A percentile compares a stretch with the other conserved stretches of the same genome.
Evolutionary conservation across 2,329 filamentous ascomycete species (phyloP).

Genomic region (Epichloe brachyelytri): DNA sequence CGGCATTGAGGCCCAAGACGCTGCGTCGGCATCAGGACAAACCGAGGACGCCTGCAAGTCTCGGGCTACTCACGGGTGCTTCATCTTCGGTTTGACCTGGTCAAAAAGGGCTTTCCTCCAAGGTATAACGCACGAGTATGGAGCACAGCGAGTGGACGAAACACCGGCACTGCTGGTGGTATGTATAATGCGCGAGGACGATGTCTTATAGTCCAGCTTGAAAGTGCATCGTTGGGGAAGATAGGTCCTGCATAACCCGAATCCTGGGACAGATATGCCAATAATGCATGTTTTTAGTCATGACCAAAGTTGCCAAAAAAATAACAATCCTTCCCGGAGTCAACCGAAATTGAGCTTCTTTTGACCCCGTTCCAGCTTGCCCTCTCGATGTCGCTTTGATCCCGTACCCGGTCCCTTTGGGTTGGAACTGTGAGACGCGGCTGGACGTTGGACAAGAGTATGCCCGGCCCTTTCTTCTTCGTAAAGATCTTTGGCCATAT

Average conservation of each 20-base stretch:
- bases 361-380: slow-evolving; percentile 42
- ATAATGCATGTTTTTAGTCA: background rate
- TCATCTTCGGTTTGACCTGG: background rate
- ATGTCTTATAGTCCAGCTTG: background rate
- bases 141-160: background rate
- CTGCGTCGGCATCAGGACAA: background rate
- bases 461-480: slow-evolving; percentile 42
- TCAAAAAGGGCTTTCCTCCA: background rate
- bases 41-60: background rate
- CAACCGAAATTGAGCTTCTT: slow-evolving; percentile 47
- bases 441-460: slow-evolving; percentile 28
- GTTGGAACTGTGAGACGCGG: slow-evolving; percentile 17
- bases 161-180: background rate
- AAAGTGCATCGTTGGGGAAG: background rate
- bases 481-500: slow-evolving; percentile 80
- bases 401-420: slow-evolving; percentile 22
- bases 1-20: background rate
- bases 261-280: background rate
- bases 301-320: background rate
- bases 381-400: slow-evolving; percentile 26
- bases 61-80: background rate
- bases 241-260: background rate
- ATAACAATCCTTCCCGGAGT: slow-evolving; percentile 10
- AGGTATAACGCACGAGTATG: background rate
- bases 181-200: background rate